Percentiles rank a stretch among this genome's conserved stretches.
Evolutionary conservation across 2,329 filamentous ascomycete genomes (phyloP).

Genomic region (Fusarium heterosporum): DNA sequence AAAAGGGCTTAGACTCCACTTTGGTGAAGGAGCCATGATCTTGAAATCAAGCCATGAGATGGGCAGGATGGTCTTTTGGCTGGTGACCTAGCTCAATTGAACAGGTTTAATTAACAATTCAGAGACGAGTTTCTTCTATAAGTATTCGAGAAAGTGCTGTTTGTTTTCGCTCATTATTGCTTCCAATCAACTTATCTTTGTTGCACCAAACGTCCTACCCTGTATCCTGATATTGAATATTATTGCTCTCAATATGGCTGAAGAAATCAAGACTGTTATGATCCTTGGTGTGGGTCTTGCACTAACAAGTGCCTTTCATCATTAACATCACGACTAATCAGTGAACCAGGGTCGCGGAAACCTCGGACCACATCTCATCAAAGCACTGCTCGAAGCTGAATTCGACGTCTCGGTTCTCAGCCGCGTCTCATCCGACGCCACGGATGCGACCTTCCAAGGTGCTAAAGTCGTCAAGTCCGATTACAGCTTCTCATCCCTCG

Average conservation of each 20-base stretch:
- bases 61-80: background rate
- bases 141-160: fast-evolving
- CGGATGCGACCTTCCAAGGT: background rate
- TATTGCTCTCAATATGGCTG: background rate
- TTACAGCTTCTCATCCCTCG: background rate
- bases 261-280: conserved; percentile 5
- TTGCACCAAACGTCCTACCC: background rate
- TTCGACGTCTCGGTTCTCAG: fast-evolving
- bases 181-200: fast-evolving
- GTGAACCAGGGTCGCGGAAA: conserved; percentile 1
- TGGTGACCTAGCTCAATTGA: background rate
- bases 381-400: fast-evolving
- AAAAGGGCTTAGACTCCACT: conserved; percentile 22
- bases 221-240: background rate
- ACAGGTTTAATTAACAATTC: fast-evolving
- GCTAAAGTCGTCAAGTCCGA: background rate
- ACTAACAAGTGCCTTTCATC: fast-evolving
- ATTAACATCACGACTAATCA: fast-evolving
- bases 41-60: background rate
- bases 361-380: conserved; percentile 1
- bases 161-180: fast-evolving
- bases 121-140: fast-evolving
- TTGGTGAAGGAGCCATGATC: background rate
- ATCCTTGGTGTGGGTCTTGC: background rate
- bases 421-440: fast-evolving